Conservation (phyloP, 305 asterid genomes). For the Plantago coronopus region DNA sequence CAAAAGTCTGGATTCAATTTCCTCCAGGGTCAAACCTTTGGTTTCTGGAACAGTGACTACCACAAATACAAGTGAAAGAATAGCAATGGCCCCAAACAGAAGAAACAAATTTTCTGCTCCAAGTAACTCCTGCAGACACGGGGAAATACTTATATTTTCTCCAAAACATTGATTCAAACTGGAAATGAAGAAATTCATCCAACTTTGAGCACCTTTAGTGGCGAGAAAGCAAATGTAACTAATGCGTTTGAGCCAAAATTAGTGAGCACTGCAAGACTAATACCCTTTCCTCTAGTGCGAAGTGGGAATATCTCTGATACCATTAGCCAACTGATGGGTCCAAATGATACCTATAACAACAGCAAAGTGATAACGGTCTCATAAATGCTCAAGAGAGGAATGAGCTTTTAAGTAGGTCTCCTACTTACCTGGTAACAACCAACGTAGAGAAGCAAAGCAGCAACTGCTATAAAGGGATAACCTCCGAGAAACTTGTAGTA, state of each 20-base stretch:
- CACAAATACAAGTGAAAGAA: slow-evolving; percentile 65
- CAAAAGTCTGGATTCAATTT: slow-evolving; percentile 78
- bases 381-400: not conserved
- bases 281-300: slow-evolving; percentile 95
- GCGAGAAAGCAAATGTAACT: slow-evolving; percentile 91
- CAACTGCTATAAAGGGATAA: slow-evolving; percentile 81
- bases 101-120: slow-evolving; percentile 92
- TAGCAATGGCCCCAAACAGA: slow-evolving; percentile 75
- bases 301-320: slow-evolving; percentile 97
- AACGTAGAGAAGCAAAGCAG: slow-evolving; percentile 86
- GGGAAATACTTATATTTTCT: not conserved
- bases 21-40: slow-evolving; percentile 98
- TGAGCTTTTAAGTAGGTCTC: slow-evolving; percentile 1
- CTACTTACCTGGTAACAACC: slow-evolving; percentile 89
- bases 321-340: slow-evolving; percentile 99
- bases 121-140: slow-evolving; percentile 61
- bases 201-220: slow-evolving; percentile 58
- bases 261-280: slow-evolving; percentile 93
- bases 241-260: slow-evolving; percentile 92
- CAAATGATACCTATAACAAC: slow-evolving; percentile 75
- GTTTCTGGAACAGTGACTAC: slow-evolving; percentile 75
- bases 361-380: slow-evolving; percentile 11
- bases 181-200: slow-evolving; percentile 1
- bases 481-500: slow-evolving; percentile 85
- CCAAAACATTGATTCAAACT: slow-evolving; percentile 4